These are phyloP conservation scores for Boeremia lycopersici DNA, from an alignment of 2,329 filamentous ascomycete genomes.

Conservation along the genomic window DNA sequence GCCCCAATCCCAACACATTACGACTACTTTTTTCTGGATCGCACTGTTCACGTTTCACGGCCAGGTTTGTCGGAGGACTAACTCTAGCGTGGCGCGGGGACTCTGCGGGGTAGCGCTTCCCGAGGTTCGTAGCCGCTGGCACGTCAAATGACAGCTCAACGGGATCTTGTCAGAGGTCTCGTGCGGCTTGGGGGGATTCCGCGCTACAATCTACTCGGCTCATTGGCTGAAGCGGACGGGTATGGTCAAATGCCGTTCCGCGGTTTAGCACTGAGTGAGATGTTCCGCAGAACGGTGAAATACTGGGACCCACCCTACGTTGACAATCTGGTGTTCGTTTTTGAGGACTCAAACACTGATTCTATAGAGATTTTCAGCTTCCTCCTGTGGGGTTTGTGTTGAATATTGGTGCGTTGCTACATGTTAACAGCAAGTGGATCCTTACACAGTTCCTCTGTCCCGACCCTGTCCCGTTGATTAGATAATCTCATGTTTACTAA, in stretches of 20 bases:
- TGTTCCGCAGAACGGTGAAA: no score
- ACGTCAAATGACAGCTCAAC: neutral
- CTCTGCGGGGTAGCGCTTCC: slow-evolving; percentile 8
- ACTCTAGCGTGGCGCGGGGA: neutral
- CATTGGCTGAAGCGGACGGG: neutral
- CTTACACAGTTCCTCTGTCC: no score
- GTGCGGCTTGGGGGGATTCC: no score
- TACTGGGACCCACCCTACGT: no score
- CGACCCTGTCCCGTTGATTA: no score
- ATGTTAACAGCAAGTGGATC: no score
- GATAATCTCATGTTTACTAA: neutral
- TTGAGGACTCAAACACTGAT: no score
- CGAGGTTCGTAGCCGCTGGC: neutral
- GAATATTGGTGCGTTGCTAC: no score
- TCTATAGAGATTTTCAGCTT: no score
- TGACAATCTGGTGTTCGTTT: no score
- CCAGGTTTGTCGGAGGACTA: neutral
- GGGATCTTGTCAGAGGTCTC: neutral
- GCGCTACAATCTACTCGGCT: neutral
- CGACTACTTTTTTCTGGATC: neutral
- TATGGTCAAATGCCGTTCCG: neutral
- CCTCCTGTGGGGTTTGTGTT: no score
- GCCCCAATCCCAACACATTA: neutral
- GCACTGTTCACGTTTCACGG: neutral
- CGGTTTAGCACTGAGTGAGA: no score